Percentiles rank a stretch among this genome's conserved stretches.
These are phyloP conservation scores for Camellia sinensis DNA, from an alignment of 148 eudicot species.

Conservation along the genomic window DNA sequence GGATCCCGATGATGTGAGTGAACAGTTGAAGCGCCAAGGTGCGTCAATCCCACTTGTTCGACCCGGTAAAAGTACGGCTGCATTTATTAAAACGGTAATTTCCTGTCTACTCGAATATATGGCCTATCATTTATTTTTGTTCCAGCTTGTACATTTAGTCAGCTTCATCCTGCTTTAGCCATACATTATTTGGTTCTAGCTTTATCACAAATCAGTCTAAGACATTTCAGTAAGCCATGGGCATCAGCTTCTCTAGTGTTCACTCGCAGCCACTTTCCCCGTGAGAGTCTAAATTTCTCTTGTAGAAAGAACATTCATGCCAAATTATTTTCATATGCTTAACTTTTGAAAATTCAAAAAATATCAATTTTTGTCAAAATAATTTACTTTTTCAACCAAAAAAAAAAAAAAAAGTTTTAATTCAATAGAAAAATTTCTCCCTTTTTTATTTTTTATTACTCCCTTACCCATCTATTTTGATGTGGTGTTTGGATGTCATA, in stretches of 20 bases:
- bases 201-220: neutral
- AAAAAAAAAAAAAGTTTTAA: neutral
- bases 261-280: neutral
- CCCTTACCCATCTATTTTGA: neutral
- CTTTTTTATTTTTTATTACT: neutral
- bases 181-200: slow-evolving; percentile 1
- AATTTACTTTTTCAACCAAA: too few relatives aligned
- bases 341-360: too few relatives aligned
- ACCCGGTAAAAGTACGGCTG: slow-evolving; percentile 92
- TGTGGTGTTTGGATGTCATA: neutral
- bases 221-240: neutral
- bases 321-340: too few relatives aligned
- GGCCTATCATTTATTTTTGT: neutral
- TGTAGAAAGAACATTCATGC: neutral
- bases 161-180: neutral
- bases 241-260: neutral
- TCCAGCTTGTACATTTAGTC: neutral
- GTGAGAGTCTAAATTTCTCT: neutral
- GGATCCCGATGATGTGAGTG: slow-evolving; percentile 98
- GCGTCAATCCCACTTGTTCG: slow-evolving; percentile 97
- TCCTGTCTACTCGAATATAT: neutral
- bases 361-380: too few relatives aligned
- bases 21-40: slow-evolving; percentile 96
- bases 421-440: neutral
- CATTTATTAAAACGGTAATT: slow-evolving; percentile 77